Evolutionary conservation across 768 basidiomycete species (phyloP).

Genomic region (Rhodotorula toruloides): DNA sequence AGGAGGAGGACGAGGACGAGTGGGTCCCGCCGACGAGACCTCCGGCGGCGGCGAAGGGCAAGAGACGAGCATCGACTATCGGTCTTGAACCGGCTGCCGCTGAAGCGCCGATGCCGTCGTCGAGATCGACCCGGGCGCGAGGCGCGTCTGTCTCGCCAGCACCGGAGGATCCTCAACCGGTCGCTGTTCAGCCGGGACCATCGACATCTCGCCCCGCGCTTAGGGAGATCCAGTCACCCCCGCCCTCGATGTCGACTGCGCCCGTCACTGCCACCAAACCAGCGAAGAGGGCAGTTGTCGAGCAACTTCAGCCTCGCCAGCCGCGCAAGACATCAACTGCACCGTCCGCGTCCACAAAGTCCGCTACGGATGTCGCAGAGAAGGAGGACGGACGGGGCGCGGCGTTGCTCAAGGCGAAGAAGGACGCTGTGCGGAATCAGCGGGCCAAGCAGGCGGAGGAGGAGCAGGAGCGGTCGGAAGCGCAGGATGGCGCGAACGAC

Average conservation of each 20-base stretch:
- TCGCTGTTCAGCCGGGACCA: not conserved
- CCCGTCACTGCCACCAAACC: not conserved
- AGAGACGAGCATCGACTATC: not conserved
- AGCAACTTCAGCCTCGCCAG: not conserved
- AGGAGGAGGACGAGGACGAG: not conserved
- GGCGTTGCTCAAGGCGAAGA: slow-evolving; percentile 15
- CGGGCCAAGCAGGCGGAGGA: not conserved
- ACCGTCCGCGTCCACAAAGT: not conserved
- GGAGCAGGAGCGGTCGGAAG: not conserved
- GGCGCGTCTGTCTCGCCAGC: not conserved
- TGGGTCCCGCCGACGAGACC: not conserved
- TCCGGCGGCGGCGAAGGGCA: not conserved
- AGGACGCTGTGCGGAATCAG: slow-evolving; percentile 10
- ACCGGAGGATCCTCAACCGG: not conserved
- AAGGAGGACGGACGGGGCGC: not conserved
- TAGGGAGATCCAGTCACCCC: not conserved
- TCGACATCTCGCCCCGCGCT: not conserved
- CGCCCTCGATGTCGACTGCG: not conserved
- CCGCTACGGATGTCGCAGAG: not conserved
- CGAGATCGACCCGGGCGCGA: not conserved
- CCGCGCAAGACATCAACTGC: not conserved
- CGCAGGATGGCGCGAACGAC: too few species aligned
- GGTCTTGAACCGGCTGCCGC: too few species aligned
- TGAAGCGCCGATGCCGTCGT: not conserved
- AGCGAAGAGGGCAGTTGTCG: not conserved